These are phyloP conservation scores for Claviceps fusiformis DNA, from an alignment of 2,329 filamentous ascomycete genomes.

Conservation along the genomic window DNA sequence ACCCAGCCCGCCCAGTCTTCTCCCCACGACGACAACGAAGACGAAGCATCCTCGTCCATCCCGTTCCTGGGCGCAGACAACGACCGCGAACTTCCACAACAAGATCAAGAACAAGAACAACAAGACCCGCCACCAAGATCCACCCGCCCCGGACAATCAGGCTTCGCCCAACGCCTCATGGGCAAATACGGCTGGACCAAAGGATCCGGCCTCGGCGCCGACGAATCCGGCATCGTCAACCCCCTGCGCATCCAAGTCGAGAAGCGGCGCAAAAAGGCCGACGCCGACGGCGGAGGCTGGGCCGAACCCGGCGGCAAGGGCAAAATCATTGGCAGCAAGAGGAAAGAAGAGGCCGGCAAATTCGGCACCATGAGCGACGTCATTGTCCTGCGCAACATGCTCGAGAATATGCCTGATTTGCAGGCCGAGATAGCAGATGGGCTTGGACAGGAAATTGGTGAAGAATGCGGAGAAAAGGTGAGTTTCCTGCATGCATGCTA, in stretches of 20 bases:
- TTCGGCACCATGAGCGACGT: slow-evolving; percentile 70
- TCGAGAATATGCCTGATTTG: slow-evolving; percentile 67
- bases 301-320: slow-evolving; percentile 55
- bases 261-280: slow-evolving; percentile 66
- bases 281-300: slow-evolving; percentile 68
- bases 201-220: slow-evolving; percentile 74
- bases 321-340: slow-evolving; percentile 68
- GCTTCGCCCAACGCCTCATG: slow-evolving; percentile 80
- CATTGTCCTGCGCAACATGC: slow-evolving; percentile 70
- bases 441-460: slow-evolving; percentile 86
- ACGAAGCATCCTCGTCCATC: slow-evolving; percentile 27
- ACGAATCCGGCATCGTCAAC: slow-evolving; percentile 69
- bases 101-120: slow-evolving; percentile 18
- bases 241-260: slow-evolving; percentile 75
- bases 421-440: slow-evolving; percentile 61
- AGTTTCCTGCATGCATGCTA: too few species aligned
- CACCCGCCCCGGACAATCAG: slow-evolving; percentile 62
- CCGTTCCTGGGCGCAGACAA: slow-evolving; percentile 33
- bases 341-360: slow-evolving; percentile 33
- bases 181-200: slow-evolving; percentile 88
- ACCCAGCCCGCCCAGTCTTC: slow-evolving; percentile 15
- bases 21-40: slow-evolving; percentile 20
- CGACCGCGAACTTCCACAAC: neutral
- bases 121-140: slow-evolving; percentile 35
- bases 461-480: slow-evolving; percentile 76